phyloP scores from a whole-genome alignment of 176 grass and related monocot genomes.

The Eleusine indica region DNA sequence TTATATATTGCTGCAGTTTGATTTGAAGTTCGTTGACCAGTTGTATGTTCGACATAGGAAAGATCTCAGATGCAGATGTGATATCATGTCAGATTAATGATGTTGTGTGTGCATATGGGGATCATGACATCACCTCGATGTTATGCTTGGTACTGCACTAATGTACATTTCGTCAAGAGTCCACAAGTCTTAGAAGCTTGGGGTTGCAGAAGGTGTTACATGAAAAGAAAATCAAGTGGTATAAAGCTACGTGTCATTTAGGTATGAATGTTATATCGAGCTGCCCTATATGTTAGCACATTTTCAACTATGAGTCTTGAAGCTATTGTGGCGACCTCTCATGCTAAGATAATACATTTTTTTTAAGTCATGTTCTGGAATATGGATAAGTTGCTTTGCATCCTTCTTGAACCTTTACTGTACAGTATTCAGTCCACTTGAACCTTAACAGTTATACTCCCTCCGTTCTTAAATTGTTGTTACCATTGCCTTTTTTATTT shows the following conservation, averaged over 20 bases:
- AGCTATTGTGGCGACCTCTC: neutral
- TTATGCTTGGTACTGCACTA: neutral
- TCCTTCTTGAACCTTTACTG: neutral
- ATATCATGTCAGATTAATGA: conserved; percentile 15
- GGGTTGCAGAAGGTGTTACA: neutral
- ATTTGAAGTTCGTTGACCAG: neutral
- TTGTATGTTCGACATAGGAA: neutral
- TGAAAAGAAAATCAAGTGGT: neutral
- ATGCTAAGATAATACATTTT: neutral
- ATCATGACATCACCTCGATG: neutral
- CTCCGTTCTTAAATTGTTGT: too few relatives aligned
- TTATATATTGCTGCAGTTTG: neutral
- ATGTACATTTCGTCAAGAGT: conserved; percentile 2
- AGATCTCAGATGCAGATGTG: neutral
- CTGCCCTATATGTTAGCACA: neutral
- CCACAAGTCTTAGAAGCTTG: neutral
- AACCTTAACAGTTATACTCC: neutral
- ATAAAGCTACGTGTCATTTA: conserved; percentile 27
- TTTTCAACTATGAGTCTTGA: neutral
- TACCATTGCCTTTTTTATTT: too few relatives aligned
- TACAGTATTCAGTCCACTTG: neutral
- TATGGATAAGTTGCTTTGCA: neutral
- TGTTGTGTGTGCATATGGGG: neutral
- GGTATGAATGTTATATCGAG: conserved; percentile 21
- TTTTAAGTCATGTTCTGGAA: neutral